phyloP scores from a whole-genome alignment of 1,284 basidiomycete species.

The Heterobasidion occidentale region DNA sequence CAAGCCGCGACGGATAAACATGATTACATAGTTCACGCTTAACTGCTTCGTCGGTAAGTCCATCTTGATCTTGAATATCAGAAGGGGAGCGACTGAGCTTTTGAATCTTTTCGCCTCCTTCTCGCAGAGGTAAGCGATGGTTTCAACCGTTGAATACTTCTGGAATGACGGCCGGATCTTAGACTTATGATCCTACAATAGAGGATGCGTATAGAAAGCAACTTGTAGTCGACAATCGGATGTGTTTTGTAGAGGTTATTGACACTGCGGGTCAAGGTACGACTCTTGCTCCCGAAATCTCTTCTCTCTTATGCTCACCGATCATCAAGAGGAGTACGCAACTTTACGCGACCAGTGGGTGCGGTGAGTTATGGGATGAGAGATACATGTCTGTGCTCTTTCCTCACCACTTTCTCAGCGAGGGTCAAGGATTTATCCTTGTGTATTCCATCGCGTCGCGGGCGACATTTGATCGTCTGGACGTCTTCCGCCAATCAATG shows the following conservation, averaged over 20 bases:
- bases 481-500: conserved; percentile 94
- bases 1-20: conserved; percentile 4
- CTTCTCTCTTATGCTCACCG: conserved; percentile 8
- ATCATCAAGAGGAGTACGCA: conserved; percentile 79
- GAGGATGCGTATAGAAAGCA: conserved; percentile 94
- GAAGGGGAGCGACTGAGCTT: background rate
- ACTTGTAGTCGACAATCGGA: conserved; percentile 84
- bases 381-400: conserved; percentile 4
- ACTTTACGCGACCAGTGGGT: conserved; percentile 99
- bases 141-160: background rate
- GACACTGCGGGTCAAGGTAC: conserved; percentile 92
- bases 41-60: conserved; percentile 84
- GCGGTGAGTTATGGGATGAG: conserved; percentile 48
- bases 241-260: conserved; percentile 90
- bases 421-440: conserved; percentile 97
- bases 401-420: conserved; percentile 40
- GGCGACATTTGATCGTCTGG: conserved; percentile 89
- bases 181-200: conserved; percentile 91
- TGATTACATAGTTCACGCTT: conserved; percentile 67
- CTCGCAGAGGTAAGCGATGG: conserved; percentile 5
- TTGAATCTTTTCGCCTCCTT: conserved; percentile 12
- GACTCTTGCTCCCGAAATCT: conserved; percentile 19
- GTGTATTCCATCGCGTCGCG: conserved; percentile 98
- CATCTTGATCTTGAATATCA: conserved; percentile 7
- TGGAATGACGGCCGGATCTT: conserved; percentile 1